Conservation (phyloP, 345 rosid genomes). For the Eucalyptus decipiens region DNA sequence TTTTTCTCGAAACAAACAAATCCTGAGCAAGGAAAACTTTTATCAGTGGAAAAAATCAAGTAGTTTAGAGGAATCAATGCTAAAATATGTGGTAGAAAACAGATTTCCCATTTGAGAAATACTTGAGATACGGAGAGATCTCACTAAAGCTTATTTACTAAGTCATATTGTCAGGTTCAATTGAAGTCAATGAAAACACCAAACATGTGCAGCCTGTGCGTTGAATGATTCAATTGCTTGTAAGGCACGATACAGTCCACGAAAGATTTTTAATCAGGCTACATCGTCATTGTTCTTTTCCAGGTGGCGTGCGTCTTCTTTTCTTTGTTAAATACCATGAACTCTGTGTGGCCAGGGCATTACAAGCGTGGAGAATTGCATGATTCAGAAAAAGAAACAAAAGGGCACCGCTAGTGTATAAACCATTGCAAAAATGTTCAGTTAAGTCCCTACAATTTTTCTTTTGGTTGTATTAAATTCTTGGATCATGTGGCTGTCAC, state of each 20-base stretch:
- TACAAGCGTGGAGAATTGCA: not conserved
- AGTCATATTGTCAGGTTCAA: not conserved
- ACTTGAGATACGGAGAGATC: not conserved
- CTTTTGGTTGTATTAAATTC: not conserved
- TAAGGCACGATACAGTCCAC: not conserved
- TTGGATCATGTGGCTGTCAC: not conserved
- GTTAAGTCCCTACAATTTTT: not conserved
- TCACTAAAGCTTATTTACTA: not conserved
- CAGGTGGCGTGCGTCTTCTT: not conserved
- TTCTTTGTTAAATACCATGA: not conserved
- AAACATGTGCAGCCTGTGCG: not conserved
- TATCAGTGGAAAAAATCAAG: not conserved
- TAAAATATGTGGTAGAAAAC: not conserved
- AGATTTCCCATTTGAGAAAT: not conserved
- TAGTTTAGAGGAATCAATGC: not conserved
- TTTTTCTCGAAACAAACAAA: fast-evolving
- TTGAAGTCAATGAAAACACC: not conserved
- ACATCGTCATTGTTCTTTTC: not conserved
- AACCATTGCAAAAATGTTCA: not conserved
- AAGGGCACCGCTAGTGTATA: no score
- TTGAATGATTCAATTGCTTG: not conserved
- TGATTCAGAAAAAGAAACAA: not conserved
- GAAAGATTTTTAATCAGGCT: not conserved
- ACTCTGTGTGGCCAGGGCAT: not conserved
- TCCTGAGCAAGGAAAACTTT: not conserved